A percentile compares a stretch with the other conserved stretches of the same genome.
phyloP scores from a whole-genome alignment of 768 basidiomycete genomes.

The Hebeloma cylindrosporum region DNA sequence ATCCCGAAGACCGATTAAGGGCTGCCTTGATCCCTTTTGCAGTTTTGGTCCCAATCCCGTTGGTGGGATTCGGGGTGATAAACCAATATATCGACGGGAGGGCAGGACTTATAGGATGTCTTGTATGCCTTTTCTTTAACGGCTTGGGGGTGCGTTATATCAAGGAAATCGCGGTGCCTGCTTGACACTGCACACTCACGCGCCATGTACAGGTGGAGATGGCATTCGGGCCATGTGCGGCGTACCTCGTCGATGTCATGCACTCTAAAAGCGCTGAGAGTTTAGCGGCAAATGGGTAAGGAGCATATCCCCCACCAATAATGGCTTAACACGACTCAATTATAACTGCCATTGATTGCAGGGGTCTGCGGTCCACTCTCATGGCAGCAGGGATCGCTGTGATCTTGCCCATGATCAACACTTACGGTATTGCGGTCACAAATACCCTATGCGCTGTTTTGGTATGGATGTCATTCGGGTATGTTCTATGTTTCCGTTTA shows the following conservation, averaged over 20 bases:
- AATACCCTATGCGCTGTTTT: slow-evolving; percentile 44
- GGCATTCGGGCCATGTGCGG: slow-evolving; percentile 48
- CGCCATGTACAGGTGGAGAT: slow-evolving; percentile 47
- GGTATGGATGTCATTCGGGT: slow-evolving; percentile 53
- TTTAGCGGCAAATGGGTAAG: slow-evolving; percentile 51
- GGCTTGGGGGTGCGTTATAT: slow-evolving; percentile 51
- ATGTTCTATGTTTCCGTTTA: slow-evolving; percentile 25
- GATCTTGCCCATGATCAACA: slow-evolving; percentile 52
- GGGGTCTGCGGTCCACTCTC: slow-evolving; percentile 46
- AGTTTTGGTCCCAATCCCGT: slow-evolving; percentile 50
- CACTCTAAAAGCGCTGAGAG: slow-evolving; percentile 58
- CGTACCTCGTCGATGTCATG: slow-evolving; percentile 59
- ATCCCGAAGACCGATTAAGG: slow-evolving; percentile 65
- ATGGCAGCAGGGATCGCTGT: slow-evolving; percentile 39
- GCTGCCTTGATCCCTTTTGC: slow-evolving; percentile 45
- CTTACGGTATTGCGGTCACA: slow-evolving; percentile 47
- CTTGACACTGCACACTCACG: background rate
- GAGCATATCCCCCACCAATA: background rate
- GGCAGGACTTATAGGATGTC: slow-evolving; percentile 46
- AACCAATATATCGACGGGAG: slow-evolving; percentile 47
- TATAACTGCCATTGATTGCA: slow-evolving; percentile 16
- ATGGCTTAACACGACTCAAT: background rate
- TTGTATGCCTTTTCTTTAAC: slow-evolving; percentile 58
- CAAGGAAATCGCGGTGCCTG: slow-evolving; percentile 11
- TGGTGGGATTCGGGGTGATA: slow-evolving; percentile 45